A percentile compares a stretch with the other conserved stretches of the same genome.
Conservation (phyloP, 2,329 filamentous ascomycete species). For the Cladosporium sphaerospermum region DNA sequence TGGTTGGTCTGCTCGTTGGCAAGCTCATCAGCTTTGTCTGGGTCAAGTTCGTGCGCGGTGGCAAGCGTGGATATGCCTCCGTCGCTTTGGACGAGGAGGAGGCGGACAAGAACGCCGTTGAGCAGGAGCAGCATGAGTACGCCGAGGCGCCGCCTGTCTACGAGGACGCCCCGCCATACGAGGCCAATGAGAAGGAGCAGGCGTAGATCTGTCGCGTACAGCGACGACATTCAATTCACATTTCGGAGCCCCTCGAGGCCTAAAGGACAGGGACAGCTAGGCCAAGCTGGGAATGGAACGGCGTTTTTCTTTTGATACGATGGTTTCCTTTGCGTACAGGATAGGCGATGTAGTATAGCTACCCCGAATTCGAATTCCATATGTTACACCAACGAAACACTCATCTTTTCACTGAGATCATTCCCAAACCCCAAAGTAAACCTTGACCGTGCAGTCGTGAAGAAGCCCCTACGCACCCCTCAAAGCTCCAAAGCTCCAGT, state of each 20-base stretch:
- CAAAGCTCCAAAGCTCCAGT: not conserved
- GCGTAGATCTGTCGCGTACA: not conserved
- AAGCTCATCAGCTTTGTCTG: slow-evolving; percentile 55
- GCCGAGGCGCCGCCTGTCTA: slow-evolving; percentile 27
- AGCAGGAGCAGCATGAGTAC: slow-evolving; percentile 14
- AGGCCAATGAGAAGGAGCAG: slow-evolving; percentile 18
- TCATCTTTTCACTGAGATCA: not conserved
- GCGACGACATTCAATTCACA: not conserved
- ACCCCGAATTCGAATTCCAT: not conserved
- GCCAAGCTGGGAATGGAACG: not conserved
- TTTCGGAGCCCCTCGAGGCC: not conserved
- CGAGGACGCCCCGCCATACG: slow-evolving; percentile 31
- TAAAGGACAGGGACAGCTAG: not conserved
- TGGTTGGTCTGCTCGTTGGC: slow-evolving; percentile 62
- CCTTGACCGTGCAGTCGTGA: not conserved
- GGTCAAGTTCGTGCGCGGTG: slow-evolving; percentile 49
- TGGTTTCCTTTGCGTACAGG: not conserved
- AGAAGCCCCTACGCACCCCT: not conserved
- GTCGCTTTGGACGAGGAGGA: slow-evolving; percentile 21
- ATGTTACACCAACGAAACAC: not conserved
- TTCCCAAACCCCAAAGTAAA: not conserved
- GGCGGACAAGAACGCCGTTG: not conserved
- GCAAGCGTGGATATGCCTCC: slow-evolving; percentile 28
- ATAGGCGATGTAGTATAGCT: slow-evolving; percentile 5
- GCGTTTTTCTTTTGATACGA: not conserved